Evolutionary conservation across 2,329 filamentous ascomycete genomes (phyloP).

Genomic region (Penicillium olsonii): DNA sequence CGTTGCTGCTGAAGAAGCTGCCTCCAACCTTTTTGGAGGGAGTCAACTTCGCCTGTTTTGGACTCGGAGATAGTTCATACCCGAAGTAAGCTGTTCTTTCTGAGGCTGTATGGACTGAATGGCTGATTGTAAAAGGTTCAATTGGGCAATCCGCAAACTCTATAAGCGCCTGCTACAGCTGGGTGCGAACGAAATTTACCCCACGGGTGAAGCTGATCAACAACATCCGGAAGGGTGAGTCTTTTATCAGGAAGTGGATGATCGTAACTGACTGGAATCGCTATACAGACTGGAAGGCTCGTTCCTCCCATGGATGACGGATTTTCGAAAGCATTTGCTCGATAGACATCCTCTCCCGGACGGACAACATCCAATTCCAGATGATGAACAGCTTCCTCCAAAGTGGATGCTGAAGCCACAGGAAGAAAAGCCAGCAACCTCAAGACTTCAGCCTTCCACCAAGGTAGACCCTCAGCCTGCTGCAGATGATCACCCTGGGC

Average conservation of each 20-base stretch:
- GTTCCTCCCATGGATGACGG: slow-evolving; percentile 75
- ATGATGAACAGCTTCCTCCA: slow-evolving; percentile 72
- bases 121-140: slow-evolving; percentile 63
- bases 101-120: slow-evolving; percentile 1
- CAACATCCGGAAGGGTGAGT: slow-evolving; percentile 86
- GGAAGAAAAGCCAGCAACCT: neutral
- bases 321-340: slow-evolving; percentile 67
- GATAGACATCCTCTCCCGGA: slow-evolving; percentile 68
- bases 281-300: slow-evolving; percentile 71
- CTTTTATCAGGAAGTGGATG: too few species aligned
- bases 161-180: slow-evolving; percentile 81
- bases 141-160: slow-evolving; percentile 88
- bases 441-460: neutral
- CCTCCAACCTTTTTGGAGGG: slow-evolving; percentile 67
- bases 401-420: slow-evolving; percentile 61
- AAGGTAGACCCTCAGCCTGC: slow-evolving; percentile 5
- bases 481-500: slow-evolving; percentile 21
- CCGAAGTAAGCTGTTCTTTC: slow-evolving; percentile 63
- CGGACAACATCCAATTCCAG: slow-evolving; percentile 69
- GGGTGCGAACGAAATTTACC: slow-evolving; percentile 74
- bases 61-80: slow-evolving; percentile 93
- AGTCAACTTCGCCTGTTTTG: slow-evolving; percentile 80
- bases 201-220: slow-evolving; percentile 85
- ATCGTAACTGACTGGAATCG: neutral
- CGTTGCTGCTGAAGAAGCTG: slow-evolving; percentile 75